These are phyloP conservation scores for Oxytropis ochrocephala DNA, from an alignment of 306 rosid species.

Conservation along the genomic window DNA sequence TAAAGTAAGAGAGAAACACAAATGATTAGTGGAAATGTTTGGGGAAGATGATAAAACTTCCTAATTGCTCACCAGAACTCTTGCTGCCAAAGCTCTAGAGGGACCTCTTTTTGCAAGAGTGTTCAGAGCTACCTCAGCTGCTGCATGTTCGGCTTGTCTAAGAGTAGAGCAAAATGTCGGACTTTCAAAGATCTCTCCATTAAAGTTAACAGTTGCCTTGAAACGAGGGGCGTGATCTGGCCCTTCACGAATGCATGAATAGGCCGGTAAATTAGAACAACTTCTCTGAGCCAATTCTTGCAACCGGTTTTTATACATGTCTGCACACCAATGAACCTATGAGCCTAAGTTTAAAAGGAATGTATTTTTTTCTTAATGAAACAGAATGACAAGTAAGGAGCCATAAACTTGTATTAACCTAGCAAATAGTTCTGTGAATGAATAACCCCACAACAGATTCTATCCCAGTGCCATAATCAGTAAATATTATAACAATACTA, in stretches of 20 bases:
- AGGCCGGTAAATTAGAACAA: constrained; percentile 82
- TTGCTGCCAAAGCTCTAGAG: constrained; percentile 73
- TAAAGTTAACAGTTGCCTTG: constrained; percentile 79
- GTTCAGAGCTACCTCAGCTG: constrained; percentile 74
- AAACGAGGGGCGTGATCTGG: constrained; percentile 90
- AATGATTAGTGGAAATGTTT: background rate
- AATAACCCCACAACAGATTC: background rate
- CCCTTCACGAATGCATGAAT: constrained; percentile 86
- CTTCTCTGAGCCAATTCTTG: constrained; percentile 80
- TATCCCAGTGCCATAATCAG: background rate
- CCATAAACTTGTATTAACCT: background rate
- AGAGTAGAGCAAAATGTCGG: constrained; percentile 74
- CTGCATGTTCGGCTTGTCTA: constrained; percentile 83
- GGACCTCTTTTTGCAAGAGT: constrained; percentile 71
- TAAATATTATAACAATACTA: background rate
- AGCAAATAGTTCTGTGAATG: background rate
- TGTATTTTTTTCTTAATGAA: background rate
- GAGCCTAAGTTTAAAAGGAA: background rate
- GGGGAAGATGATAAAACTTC: background rate
- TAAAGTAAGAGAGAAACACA: background rate
- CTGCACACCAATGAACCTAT: constrained; percentile 31
- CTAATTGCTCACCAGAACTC: constrained; percentile 59
- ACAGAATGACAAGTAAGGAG: background rate
- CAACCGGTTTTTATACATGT: constrained; percentile 12
- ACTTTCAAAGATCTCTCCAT: constrained; percentile 77